Percentiles rank a stretch among this genome's conserved stretches.
Evolutionary conservation across 768 basidiomycete genomes (phyloP).

Genomic region (Phallus indusiatus): DNA sequence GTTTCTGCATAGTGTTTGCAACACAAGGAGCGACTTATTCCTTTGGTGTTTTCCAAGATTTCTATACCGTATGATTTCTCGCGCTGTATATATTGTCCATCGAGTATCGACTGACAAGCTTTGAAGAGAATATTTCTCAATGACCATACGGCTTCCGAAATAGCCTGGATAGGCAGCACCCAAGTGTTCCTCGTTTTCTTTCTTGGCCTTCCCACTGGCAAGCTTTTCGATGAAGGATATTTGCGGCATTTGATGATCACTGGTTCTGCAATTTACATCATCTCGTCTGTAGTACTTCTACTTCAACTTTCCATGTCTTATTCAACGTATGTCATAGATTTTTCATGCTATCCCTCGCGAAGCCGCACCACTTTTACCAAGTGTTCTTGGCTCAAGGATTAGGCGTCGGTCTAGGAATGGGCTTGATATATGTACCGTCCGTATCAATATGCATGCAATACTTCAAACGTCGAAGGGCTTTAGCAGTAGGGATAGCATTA

Average conservation of each 20-base stretch:
- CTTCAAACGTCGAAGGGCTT: conserved; percentile 31
- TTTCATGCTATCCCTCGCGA: conserved; percentile 41
- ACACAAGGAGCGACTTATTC: conserved; percentile 38
- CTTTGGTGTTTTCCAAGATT: conserved; percentile 40
- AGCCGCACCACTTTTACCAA: conserved; percentile 30
- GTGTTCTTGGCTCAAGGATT: conserved; percentile 38
- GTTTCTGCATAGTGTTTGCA: too few species aligned
- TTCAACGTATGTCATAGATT: neutral
- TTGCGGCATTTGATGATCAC: neutral
- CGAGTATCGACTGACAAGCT: neutral
- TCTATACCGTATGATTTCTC: conserved; percentile 25
- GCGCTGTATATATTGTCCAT: neutral
- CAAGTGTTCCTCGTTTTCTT: conserved; percentile 8
- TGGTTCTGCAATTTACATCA: conserved; percentile 3
- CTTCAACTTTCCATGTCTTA: too few species aligned
- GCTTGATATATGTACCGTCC: conserved; percentile 36
- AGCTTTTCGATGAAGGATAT: conserved; percentile 12
- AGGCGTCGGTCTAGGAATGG: conserved; percentile 30
- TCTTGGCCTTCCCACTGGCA: conserved; percentile 1
- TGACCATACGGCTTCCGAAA: conserved; percentile 26
- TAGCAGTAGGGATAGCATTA: conserved; percentile 38
- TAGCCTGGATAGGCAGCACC: conserved; percentile 11
- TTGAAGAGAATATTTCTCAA: conserved; percentile 27
- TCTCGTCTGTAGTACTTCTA: neutral
- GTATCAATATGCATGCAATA: conserved; percentile 39